phyloP scores from a whole-genome alignment of 108 stramenopile species.

The Epipyxis sp. region DNA sequence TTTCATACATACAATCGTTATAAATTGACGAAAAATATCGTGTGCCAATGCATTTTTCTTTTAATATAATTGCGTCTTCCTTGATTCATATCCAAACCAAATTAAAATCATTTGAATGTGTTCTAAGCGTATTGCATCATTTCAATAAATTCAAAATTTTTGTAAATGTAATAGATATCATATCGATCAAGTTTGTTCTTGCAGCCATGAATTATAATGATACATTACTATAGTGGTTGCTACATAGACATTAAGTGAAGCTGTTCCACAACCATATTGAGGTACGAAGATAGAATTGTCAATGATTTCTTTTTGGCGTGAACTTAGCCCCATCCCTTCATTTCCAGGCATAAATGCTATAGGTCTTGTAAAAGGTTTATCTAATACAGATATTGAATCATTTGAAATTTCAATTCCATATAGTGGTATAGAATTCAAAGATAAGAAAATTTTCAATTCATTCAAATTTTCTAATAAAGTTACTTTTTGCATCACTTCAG shows the following conservation, averaged over 20 bases:
- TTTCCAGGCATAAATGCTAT: constrained; percentile 42
- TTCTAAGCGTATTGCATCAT: too few species aligned
- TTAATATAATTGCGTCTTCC: too few species aligned
- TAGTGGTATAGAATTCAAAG: background rate
- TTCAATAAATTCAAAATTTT: too few species aligned
- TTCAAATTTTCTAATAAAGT: background rate
- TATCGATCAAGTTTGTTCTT: too few species aligned
- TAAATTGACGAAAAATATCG: too few species aligned
- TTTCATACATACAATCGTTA: too few species aligned
- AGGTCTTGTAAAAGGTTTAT: constrained; percentile 26
- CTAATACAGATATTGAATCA: constrained; percentile 25
- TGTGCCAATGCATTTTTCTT: too few species aligned
- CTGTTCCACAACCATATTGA: constrained; percentile 44
- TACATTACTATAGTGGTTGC: constrained; percentile 37
- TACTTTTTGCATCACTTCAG: too few species aligned
- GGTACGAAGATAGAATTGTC: constrained; percentile 49
- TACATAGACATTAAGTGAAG: constrained; percentile 39
- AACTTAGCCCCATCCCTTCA: constrained; percentile 39
- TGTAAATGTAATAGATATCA: too few species aligned
- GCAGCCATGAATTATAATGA: too few species aligned
- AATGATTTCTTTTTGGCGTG: constrained; percentile 27
- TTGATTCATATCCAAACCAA: too few species aligned
- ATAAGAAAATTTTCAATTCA: background rate
- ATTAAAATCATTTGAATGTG: too few species aligned
- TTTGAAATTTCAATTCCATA: constrained; percentile 43